These are phyloP conservation scores for Dalbergia cultrata DNA, from an alignment of 306 rosid species.

Conservation along the genomic window DNA sequence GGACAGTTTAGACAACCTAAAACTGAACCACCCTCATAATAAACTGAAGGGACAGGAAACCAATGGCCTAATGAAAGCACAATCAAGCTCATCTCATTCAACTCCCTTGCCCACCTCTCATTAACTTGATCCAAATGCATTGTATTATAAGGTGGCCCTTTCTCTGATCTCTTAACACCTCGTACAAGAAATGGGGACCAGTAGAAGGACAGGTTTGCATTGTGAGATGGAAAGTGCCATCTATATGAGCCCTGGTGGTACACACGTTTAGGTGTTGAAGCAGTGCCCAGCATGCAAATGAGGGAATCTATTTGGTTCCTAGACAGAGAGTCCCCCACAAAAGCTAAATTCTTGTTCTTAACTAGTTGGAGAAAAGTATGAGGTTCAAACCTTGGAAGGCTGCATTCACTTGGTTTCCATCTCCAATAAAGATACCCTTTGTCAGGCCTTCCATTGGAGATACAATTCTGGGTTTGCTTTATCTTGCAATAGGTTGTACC, in stretches of 20 bases:
- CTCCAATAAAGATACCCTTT: constrained; percentile 66
- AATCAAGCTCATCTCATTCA: constrained; percentile 56
- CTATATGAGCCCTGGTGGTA: constrained; percentile 52
- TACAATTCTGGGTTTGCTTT: constrained; percentile 67
- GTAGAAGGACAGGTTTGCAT: constrained; percentile 62
- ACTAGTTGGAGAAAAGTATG: constrained; percentile 60
- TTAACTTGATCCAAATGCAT: constrained; percentile 63
- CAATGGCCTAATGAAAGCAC: constrained; percentile 78
- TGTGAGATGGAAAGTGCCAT: constrained; percentile 67
- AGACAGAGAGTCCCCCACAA: constrained; percentile 84
- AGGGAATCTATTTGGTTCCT: constrained; percentile 86
- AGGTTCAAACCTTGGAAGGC: constrained; percentile 78
- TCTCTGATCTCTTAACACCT: constrained; percentile 59
- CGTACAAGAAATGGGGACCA: constrained; percentile 86
- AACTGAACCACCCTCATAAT: constrained; percentile 56
- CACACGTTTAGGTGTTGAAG: constrained; percentile 59
- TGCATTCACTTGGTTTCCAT: constrained; percentile 74
- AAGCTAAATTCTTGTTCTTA: constrained; percentile 66
- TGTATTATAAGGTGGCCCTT: constrained; percentile 58
- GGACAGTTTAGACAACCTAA: constrained; percentile 67
- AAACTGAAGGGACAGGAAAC: constrained; percentile 76
- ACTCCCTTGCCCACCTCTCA: constrained; percentile 69
- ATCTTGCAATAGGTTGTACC: constrained; percentile 65
- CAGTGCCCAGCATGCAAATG: constrained; percentile 68
- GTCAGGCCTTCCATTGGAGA: constrained; percentile 70